These are phyloP conservation scores for Arctostaphylos glauca DNA, from an alignment of 148 eudicot genomes.

Conservation along the genomic window DNA sequence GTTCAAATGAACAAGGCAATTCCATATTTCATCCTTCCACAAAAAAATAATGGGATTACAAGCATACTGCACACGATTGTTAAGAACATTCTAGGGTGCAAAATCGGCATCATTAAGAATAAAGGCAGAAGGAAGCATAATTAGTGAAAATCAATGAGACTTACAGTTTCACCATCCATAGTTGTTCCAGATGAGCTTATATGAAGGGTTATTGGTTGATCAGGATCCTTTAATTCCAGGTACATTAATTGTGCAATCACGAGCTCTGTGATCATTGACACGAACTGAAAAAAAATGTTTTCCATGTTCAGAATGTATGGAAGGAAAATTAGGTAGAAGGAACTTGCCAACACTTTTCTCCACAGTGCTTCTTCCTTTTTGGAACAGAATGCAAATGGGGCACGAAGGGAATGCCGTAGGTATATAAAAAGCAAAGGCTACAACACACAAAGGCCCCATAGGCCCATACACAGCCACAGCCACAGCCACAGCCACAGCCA, in stretches of 20 bases:
- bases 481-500: background rate
- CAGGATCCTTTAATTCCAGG: conserved; percentile 77
- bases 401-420: background rate
- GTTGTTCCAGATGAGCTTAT: conserved; percentile 91
- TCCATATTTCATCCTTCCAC: background rate
- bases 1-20: background rate
- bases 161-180: conserved; percentile 90
- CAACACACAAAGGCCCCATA: background rate
- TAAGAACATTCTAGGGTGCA: background rate
- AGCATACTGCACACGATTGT: conserved; percentile 1
- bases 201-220: conserved; percentile 76
- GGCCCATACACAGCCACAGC: background rate
- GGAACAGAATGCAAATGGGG: background rate
- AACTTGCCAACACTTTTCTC: background rate
- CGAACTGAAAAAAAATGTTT: conserved; percentile 51
- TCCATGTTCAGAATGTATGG: background rate
- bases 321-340: background rate
- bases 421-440: background rate
- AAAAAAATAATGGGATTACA: background rate
- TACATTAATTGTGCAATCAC: conserved; percentile 80
- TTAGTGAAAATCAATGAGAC: conserved; percentile 19
- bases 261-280: conserved; percentile 86
- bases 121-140: background rate
- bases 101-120: background rate
- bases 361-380: background rate